Evolutionary conservation across 768 basidiomycete species (phyloP), one percentile per base, ranked within the genome.

Genomic region (Rhodotorula graminis): DNA sequence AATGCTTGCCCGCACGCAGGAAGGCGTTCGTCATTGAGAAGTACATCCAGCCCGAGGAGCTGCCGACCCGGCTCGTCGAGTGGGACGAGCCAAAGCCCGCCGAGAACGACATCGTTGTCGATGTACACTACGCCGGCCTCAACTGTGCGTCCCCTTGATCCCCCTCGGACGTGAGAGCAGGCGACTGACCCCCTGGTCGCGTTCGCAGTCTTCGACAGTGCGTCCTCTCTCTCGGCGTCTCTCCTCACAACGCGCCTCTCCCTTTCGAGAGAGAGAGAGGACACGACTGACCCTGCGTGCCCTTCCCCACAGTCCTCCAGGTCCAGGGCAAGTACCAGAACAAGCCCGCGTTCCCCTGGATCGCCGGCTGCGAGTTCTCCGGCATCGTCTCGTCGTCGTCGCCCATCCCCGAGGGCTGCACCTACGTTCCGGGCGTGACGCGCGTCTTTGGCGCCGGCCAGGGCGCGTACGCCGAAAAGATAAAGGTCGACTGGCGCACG

Each of bases 311-410:
- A 50, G 62, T 67, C 10, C 42, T 69, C 18, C 69, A 72, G 52
- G 64, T 67, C 3, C 64, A 67, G 61, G 74, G 93, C 61, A 93
- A 90, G 83, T 90, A 95, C 80, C 93, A 95, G 78, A 80, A 77
- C 65, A 89, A 93, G 78, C 92, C 91, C 0, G 86, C 90, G 0
- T 84, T 92, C 52, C 94, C 94, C 0, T 96, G 94, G 81, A 84
- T 87, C 12, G 85, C 93, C 57, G 70, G 74, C 27, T 77, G 79
- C n/a, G 81, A 99, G 80, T 90, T 97, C 77, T 87, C 93, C 7
- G 95, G 95, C 0, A 84, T 82, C 67, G 88, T 98, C 71, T 84
- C 89, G 15, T 72, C 78, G 25, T 81, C 84, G 72, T 92, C 90
- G 8, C 89, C 88, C 33, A 88, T 95, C 33, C 94, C 94, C 8